phyloP scores from a whole-genome alignment of 2,329 filamentous ascomycete genomes.

The Botrytis tulipae region DNA sequence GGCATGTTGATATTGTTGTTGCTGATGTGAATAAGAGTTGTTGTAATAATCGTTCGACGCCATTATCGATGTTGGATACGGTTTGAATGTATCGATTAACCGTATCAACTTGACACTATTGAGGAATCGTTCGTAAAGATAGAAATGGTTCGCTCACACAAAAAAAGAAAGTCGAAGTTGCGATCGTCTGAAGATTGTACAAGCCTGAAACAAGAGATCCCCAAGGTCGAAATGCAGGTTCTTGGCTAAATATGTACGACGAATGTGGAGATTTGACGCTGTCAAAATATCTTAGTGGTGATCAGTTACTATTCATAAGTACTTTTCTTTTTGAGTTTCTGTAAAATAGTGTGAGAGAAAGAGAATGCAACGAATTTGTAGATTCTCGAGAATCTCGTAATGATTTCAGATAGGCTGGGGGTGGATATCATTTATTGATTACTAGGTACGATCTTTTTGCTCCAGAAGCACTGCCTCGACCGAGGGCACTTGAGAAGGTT shows the following conservation, averaged over 20 bases:
- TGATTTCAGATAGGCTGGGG: slow-evolving; percentile 3
- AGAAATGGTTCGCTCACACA: background rate
- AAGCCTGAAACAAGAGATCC: slow-evolving; percentile 19
- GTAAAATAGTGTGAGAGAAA: background rate
- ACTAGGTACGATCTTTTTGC: background rate
- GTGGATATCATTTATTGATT: background rate
- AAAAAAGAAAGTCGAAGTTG: background rate
- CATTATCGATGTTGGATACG: slow-evolving; percentile 26
- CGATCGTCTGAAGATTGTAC: slow-evolving; percentile 15
- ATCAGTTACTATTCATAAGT: background rate
- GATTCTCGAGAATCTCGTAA: background rate
- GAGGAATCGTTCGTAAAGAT: background rate
- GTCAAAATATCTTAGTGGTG: background rate
- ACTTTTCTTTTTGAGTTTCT: background rate
- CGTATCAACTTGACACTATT: background rate
- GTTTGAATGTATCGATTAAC: background rate
- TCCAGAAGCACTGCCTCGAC: slow-evolving; percentile 4
- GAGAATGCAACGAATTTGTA: background rate
- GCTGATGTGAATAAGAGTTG: slow-evolving; percentile 28
- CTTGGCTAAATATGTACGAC: slow-evolving; percentile 3
- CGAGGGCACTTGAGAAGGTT: background rate
- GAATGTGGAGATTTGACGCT: slow-evolving; percentile 13
- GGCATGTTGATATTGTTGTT: slow-evolving; percentile 22
- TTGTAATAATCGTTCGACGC: slow-evolving; percentile 38
- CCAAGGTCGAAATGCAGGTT: slow-evolving; percentile 1